phyloP scores from a whole-genome alignment of 108 stramenopile genomes.

The Cyclotella choctawhatcheeana region DNA sequence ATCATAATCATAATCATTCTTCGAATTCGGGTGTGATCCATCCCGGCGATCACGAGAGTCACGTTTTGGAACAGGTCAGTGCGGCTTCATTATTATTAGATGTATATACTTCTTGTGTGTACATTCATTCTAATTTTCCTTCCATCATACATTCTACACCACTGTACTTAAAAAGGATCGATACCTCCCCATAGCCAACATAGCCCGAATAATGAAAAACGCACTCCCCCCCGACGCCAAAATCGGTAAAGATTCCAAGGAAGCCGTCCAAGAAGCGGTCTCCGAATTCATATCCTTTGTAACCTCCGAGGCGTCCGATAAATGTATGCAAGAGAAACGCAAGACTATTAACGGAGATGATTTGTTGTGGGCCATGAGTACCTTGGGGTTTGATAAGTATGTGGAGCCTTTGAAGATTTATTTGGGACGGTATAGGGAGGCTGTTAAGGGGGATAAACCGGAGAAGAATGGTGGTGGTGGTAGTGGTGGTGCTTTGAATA shows the following conservation, averaged over 20 bases:
- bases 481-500: slow-evolving; percentile 17
- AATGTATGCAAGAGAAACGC: slow-evolving; percentile 98
- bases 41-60: slow-evolving; percentile 3
- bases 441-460: slow-evolving; percentile 88
- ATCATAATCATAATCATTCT: too few species aligned
- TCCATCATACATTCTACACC: background rate
- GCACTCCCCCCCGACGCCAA: slow-evolving; percentile 97
- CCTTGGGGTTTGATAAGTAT: slow-evolving; percentile 99
- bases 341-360: slow-evolving; percentile 99
- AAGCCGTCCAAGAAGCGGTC: slow-evolving; percentile 98
- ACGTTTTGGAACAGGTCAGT: slow-evolving; percentile 13
- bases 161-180: slow-evolving; percentile 84
- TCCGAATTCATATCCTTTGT: slow-evolving; percentile 99
- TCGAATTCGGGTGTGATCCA: background rate
- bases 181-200: slow-evolving; percentile 99
- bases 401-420: slow-evolving; percentile 98
- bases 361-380: slow-evolving; percentile 98
- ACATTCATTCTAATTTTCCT: background rate
- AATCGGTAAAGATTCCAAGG: slow-evolving; percentile 99
- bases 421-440: slow-evolving; percentile 96
- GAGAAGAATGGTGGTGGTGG: slow-evolving; percentile 40
- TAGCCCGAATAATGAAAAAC: slow-evolving; percentile 99
- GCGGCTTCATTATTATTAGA: background rate
- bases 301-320: slow-evolving; percentile 97
- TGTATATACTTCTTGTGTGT: background rate